phyloP scores from a whole-genome alignment of 352 stramenopile genomes.

The Pythium coloratum region DNA sequence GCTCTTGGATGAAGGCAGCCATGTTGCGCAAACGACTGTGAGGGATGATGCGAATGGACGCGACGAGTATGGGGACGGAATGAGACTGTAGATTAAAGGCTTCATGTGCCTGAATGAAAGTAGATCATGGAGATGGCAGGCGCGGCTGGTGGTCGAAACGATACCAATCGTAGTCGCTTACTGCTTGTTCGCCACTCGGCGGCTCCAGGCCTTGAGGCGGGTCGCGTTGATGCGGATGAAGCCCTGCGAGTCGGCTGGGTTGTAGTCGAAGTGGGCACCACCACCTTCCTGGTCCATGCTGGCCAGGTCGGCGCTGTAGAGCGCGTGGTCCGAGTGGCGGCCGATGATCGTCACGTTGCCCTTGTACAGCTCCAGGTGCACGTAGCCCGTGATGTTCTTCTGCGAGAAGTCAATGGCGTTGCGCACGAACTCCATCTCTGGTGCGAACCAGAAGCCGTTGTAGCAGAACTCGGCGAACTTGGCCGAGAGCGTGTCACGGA shows the following conservation, averaged over 20 bases:
- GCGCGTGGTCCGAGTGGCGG: constrained; percentile 89
- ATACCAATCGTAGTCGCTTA: neutral
- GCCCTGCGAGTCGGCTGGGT: constrained; percentile 96
- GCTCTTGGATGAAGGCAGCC: neutral
- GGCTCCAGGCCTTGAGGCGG: constrained; percentile 94
- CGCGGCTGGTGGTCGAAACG: neutral
- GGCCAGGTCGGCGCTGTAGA: constrained; percentile 98
- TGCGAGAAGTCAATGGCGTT: constrained; percentile 95
- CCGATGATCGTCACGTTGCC: constrained; percentile 95
- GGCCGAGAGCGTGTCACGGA: constrained; percentile 90
- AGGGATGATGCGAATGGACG: neutral
- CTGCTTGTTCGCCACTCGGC: constrained; percentile 41
- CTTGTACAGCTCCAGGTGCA: constrained; percentile 98
- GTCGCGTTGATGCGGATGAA: constrained; percentile 99
- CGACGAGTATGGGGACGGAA: neutral
- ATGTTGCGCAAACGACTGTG: constrained; percentile 9
- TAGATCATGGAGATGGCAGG: neutral
- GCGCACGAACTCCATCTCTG: constrained; percentile 98
- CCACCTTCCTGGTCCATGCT: constrained; percentile 98
- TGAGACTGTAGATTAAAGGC: neutral
- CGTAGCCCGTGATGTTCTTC: constrained; percentile 93
- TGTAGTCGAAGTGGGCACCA: constrained; percentile 96
- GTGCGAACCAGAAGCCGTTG: constrained; percentile 99
- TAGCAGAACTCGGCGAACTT: constrained; percentile 98
- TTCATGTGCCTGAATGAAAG: neutral